phyloP scores from a whole-genome alignment of 2,329 filamentous ascomycete genomes.

The Beauveria sp. region DNA sequence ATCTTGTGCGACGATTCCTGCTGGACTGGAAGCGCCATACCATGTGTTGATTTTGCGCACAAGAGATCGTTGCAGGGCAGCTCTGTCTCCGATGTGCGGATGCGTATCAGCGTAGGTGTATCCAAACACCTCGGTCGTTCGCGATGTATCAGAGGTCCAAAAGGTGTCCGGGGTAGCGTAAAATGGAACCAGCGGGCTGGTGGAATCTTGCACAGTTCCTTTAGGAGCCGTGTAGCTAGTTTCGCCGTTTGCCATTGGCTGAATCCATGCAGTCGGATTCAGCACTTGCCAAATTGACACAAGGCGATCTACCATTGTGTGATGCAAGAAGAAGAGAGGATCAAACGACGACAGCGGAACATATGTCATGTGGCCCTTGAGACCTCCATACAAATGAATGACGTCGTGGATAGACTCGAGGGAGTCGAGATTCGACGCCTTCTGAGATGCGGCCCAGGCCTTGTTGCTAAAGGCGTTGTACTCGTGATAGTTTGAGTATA shows the following conservation, averaged over 20 bases:
- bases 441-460: slow-evolving; percentile 44
- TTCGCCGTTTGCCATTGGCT: slow-evolving; percentile 44
- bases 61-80: slow-evolving; percentile 25
- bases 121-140: slow-evolving; percentile 54
- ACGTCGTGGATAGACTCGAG: slow-evolving; percentile 58
- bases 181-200: slow-evolving; percentile 60
- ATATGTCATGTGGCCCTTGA: slow-evolving; percentile 61
- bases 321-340: slow-evolving; percentile 71
- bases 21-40: slow-evolving; percentile 27
- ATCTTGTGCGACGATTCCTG: slow-evolving; percentile 11
- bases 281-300: slow-evolving; percentile 72
- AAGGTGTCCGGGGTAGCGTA: slow-evolving; percentile 48
- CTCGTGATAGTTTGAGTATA: slow-evolving; percentile 60
- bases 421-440: slow-evolving; percentile 50
- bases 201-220: slow-evolving; percentile 45
- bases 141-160: slow-evolving; percentile 59
- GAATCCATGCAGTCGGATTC: slow-evolving; percentile 60
- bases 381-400: slow-evolving; percentile 52
- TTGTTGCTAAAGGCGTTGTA: slow-evolving; percentile 65
- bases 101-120: slow-evolving; percentile 66
- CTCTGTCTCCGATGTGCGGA: slow-evolving; percentile 16
- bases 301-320: slow-evolving; percentile 66
- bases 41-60: slow-evolving; percentile 44
- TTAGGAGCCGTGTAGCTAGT: slow-evolving; percentile 53
- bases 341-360: slow-evolving; percentile 70